Evolutionary conservation across 2,329 filamentous ascomycete genomes (phyloP).

Genomic region (Aspergillus nomiae): DNA sequence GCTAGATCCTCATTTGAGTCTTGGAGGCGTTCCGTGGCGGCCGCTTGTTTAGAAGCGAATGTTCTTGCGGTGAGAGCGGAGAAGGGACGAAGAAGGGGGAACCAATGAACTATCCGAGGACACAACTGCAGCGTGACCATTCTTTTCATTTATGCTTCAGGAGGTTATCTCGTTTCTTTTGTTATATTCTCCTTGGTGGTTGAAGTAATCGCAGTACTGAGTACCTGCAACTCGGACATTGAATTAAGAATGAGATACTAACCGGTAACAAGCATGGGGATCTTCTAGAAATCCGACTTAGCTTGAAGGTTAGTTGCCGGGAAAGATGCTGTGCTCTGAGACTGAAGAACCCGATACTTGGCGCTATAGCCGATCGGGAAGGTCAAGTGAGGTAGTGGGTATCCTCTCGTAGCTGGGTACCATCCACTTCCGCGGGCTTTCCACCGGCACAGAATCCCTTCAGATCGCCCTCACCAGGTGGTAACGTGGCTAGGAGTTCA

Average conservation of each 20-base stretch:
- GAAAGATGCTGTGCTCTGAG: not conserved
- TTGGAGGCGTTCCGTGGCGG: conserved; percentile 9
- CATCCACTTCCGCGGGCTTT: not conserved
- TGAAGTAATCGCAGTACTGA: conserved; percentile 2
- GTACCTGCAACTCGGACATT: conserved; percentile 17
- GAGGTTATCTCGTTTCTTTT: not conserved
- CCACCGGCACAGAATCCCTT: not conserved
- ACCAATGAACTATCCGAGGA: conserved; percentile 10
- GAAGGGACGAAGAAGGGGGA: conserved; percentile 12
- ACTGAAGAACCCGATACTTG: conserved; percentile 1
- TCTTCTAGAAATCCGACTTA: conserved; percentile 16
- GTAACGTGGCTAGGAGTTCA: not conserved
- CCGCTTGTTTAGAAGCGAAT: conserved; percentile 31
- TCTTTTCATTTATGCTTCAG: not conserved
- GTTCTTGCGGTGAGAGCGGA: conserved; percentile 21
- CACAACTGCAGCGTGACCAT: conserved; percentile 5
- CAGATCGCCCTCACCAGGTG: not conserved
- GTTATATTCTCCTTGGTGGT: not conserved
- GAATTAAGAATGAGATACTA: conserved; percentile 19
- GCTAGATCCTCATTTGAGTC: conserved; percentile 35
- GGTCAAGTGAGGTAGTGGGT: not conserved
- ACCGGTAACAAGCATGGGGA: conserved; percentile 18
- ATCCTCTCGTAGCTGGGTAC: not conserved
- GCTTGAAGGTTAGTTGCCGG: conserved; percentile 8
- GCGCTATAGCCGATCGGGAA: conserved; percentile 5